Percentiles rank a stretch among this genome's conserved stretches.
These are phyloP conservation scores for Antitrichia curtipendula DNA, from an alignment of 225 moss, liverwort and hornwort species.

Conservation along the genomic window DNA sequence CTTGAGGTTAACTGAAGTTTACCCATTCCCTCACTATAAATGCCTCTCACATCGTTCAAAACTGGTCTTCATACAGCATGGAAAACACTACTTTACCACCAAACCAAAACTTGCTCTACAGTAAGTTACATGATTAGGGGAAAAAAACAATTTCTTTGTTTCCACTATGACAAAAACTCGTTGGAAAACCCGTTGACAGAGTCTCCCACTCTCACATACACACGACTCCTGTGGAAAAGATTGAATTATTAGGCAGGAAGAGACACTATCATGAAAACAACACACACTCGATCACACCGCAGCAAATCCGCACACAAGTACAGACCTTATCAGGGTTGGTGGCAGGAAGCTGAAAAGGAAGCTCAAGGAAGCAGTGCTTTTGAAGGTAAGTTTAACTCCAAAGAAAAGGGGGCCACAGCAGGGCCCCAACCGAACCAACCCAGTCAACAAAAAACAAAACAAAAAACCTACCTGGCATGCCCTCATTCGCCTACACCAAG, in stretches of 20 bases:
- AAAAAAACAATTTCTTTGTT: not conserved
- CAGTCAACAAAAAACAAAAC: not conserved
- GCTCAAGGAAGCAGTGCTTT: not conserved
- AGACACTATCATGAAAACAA: not conserved
- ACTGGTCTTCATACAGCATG: not conserved
- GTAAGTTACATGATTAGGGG: not conserved
- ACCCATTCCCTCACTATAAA: not conserved
- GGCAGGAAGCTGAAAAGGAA: slow-evolving; percentile 4
- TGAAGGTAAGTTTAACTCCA: not conserved
- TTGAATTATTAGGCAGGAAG: not conserved
- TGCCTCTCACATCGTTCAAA: not conserved
- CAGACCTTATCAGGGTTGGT: slow-evolving; percentile 14
- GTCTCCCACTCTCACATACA: not conserved
- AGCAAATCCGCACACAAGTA: not conserved
- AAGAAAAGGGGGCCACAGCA: too few species aligned
- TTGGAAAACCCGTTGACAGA: not conserved
- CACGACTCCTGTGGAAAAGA: not conserved
- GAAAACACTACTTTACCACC: not conserved
- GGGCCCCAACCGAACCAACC: not conserved
- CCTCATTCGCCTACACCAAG: not conserved
- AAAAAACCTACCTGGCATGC: not conserved
- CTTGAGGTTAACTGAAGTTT: not conserved
- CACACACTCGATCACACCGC: not conserved
- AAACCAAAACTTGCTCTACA: not conserved
- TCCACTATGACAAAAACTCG: not conserved